Conservation (phyloP, 371 early-diverging fungal genomes). For the Mucor piriformis region DNA sequence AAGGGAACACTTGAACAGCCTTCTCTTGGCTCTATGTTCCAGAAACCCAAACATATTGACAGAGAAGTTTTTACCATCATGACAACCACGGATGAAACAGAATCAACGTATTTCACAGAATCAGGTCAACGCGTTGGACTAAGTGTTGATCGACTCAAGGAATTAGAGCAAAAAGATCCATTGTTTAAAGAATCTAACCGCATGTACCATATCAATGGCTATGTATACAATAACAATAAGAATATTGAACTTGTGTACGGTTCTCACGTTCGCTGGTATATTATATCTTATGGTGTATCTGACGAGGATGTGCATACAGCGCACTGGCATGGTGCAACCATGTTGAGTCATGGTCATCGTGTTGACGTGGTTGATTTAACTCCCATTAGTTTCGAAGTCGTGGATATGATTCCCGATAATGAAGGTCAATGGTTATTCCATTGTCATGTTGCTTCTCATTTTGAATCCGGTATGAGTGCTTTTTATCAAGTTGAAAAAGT, state of each 20-base stretch:
- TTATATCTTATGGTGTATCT: slow-evolving; percentile 39
- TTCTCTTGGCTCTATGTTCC: slow-evolving; percentile 36
- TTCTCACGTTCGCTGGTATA: slow-evolving; percentile 52
- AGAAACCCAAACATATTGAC: slow-evolving; percentile 32
- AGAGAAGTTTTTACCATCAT: slow-evolving; percentile 50
- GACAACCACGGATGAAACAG: slow-evolving; percentile 48
- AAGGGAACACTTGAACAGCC: slow-evolving; percentile 31
- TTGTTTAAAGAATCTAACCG: slow-evolving; percentile 48
- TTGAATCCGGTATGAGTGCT: slow-evolving; percentile 52
- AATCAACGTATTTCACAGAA: slow-evolving; percentile 40
- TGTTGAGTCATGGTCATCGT: slow-evolving; percentile 46
- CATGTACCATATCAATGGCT: slow-evolving; percentile 58
- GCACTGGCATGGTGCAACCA: slow-evolving; percentile 56
- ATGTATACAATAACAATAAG: slow-evolving; percentile 51
- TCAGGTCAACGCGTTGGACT: slow-evolving; percentile 37
- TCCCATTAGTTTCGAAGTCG: slow-evolving; percentile 44
- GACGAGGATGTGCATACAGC: slow-evolving; percentile 57
- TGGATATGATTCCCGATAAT: slow-evolving; percentile 57
- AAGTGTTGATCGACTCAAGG: slow-evolving; percentile 4
- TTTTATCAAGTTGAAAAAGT: slow-evolving; percentile 52
- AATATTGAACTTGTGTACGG: slow-evolving; percentile 40
- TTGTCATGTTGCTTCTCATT: slow-evolving; percentile 54
- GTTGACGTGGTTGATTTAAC: slow-evolving; percentile 54
- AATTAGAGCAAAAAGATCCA: slow-evolving; percentile 16
- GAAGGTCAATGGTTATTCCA: slow-evolving; percentile 59